A percentile compares a stretch with the other conserved stretches of the same genome.
phyloP scores from a whole-genome alignment of 1,139 yeast species.

The Pichia inconspicua region DNA sequence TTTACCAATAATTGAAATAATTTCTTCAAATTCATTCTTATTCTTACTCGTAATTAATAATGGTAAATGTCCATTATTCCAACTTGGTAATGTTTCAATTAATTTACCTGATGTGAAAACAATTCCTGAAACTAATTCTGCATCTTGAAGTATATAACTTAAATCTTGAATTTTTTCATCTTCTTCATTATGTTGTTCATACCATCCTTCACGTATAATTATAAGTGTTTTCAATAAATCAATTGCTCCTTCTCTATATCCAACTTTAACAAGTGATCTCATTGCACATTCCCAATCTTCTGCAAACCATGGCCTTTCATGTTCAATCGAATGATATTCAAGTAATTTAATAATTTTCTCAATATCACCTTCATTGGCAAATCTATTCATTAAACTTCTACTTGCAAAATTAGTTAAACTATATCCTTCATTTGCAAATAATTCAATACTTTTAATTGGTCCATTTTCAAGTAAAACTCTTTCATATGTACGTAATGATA shows the following conservation, averaged over 20 bases:
- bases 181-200: not conserved
- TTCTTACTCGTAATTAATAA: not conserved
- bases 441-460: not conserved
- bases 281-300: constrained; percentile 16
- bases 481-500: not conserved
- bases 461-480: not conserved
- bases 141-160: not conserved
- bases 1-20: not conserved
- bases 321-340: constrained; percentile 14
- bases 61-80: not conserved
- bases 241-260: constrained; percentile 13
- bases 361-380: not conserved
- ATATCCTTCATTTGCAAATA: not conserved
- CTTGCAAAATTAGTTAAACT: not conserved
- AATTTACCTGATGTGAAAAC: not conserved
- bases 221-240: constrained; percentile 18
- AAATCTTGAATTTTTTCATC: too few relatives aligned
- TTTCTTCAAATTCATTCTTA: not conserved
- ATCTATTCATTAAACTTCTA: not conserved
- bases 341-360: constrained; percentile 15
- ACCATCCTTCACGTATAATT: constrained; percentile 2
- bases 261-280: constrained; percentile 14
- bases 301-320: constrained; percentile 13
- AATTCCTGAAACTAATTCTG: not conserved
- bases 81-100: not conserved